phyloP scores from a whole-genome alignment of 2,329 filamentous ascomycete genomes.

The Calonectria henricotiae region DNA sequence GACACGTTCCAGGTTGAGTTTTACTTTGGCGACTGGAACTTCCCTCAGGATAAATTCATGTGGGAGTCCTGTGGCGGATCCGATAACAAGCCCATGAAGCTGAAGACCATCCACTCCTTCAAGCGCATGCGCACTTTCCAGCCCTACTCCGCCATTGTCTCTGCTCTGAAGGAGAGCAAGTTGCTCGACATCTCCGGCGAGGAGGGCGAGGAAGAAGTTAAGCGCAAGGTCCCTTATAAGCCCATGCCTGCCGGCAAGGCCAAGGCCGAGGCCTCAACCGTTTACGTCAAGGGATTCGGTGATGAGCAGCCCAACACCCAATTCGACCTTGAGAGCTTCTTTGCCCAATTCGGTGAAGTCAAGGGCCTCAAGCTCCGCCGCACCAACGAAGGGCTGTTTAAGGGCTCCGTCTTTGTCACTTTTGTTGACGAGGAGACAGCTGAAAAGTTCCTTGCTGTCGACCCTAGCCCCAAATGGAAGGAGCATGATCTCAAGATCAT shows the following conservation, averaged over 20 bases:
- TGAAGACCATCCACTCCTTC: slow-evolving; percentile 87
- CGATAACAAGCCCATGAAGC: slow-evolving; percentile 85
- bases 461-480: slow-evolving; percentile 89
- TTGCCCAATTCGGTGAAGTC: slow-evolving; percentile 83
- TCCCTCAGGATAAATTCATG: slow-evolving; percentile 90
- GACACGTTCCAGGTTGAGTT: slow-evolving; percentile 82
- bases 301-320: slow-evolving; percentile 88
- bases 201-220: slow-evolving; percentile 80
- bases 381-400: slow-evolving; percentile 81
- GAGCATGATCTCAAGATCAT: slow-evolving; percentile 85
- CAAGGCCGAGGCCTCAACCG: slow-evolving; percentile 79
- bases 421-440: slow-evolving; percentile 86
- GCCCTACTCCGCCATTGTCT: slow-evolving; percentile 86
- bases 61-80: slow-evolving; percentile 83
- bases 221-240: slow-evolving; percentile 82
- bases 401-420: slow-evolving; percentile 97
- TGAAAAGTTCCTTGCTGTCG: slow-evolving; percentile 84
- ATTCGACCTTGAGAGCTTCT: slow-evolving; percentile 95
- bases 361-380: slow-evolving; percentile 92
- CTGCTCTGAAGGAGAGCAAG: slow-evolving; percentile 84
- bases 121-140: slow-evolving; percentile 97
- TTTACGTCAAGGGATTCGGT: slow-evolving; percentile 97
- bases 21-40: slow-evolving; percentile 94
- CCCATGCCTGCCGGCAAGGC: slow-evolving; percentile 73
- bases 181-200: slow-evolving; percentile 82